Base-by-base conservation (phyloP, 139 green algal species). In the Chlorella sp. region DNA sequence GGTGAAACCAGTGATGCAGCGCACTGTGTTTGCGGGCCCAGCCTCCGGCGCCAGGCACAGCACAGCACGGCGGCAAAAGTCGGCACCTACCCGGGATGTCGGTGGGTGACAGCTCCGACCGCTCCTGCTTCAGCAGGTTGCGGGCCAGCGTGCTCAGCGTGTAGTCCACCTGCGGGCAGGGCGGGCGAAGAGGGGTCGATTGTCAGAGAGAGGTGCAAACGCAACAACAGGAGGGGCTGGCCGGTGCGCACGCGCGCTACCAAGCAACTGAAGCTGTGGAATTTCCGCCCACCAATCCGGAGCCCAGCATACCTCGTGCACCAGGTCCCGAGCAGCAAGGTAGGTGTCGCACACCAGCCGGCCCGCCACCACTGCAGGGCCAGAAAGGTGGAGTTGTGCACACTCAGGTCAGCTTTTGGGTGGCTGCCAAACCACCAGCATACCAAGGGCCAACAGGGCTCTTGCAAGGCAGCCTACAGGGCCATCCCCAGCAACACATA, bases 261-360 rank as follows among this genome's bases (percentile, higher is more conserved):
- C n/a, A n/a, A n/a, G n/a, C n/a, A n/a, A n/a, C n/a, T n/a, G n/a
- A n/a, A n/a, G n/a, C n/a, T n/a, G n/a, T n/a, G n/a, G n/a, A n/a
- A n/a, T n/a, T n/a, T n/a, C n/a, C n/a, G n/a, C n/a, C n/a, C n/a
- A n/a, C n/a, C n/a, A n/a, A n/a, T n/a, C n/a, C n/a, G n/a, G n/a
- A n/a, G n/a, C n/a, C n/a, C 51, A 21, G 51, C 51, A 3, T 15
- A 60, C 51, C 89, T 98, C 95, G 68, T 88, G 91, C 71, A 99
- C 91, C 57, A 98, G 89, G 92, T 99, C 97, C 5, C 95, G 88
- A 2, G 97, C 94, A 69, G 86, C 83, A 26, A 99, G 88, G 88
- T 98, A 99, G 25, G 97, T 99, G 93, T 99, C 97, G 83, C 95
- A 98, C 78, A 99, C 87, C 82, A 99, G 91, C 32, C 97, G 92